Evolutionary conservation across 805 yeast genomes (phyloP).

Genomic region (Zygosaccharomyces rouxii): DNA sequence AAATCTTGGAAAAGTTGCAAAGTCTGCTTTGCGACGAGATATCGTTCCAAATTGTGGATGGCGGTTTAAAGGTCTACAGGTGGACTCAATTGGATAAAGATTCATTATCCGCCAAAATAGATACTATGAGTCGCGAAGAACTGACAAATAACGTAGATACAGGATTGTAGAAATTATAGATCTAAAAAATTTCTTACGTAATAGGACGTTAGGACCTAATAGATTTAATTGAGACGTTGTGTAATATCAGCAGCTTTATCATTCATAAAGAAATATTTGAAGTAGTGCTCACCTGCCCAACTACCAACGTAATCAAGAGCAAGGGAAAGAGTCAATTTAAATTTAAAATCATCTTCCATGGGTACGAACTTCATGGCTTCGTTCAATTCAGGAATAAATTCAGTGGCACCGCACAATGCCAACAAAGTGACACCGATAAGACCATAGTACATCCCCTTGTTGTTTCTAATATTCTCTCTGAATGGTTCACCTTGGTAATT

Average conservation of each 20-base stretch:
- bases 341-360: slow-evolving; percentile 69
- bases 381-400: slow-evolving; percentile 89
- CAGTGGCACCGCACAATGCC: slow-evolving; percentile 89
- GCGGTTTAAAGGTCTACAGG: slow-evolving; percentile 29
- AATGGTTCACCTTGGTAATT: slow-evolving; percentile 97
- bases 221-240: slow-evolving; percentile 9
- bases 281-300: slow-evolving; percentile 71
- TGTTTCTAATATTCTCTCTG: slow-evolving; percentile 82
- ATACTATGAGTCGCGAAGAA: neutral
- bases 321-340: slow-evolving; percentile 69
- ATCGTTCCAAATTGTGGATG: slow-evolving; percentile 22
- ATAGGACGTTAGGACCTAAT: neutral
- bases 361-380: slow-evolving; percentile 89
- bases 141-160: slow-evolving; percentile 4
- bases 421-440: slow-evolving; percentile 83
- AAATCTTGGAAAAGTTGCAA: slow-evolving; percentile 24
- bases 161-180: slow-evolving; percentile 1
- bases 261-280: slow-evolving; percentile 85
- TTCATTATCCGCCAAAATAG: slow-evolving; percentile 8
- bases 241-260: slow-evolving; percentile 92
- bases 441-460: slow-evolving; percentile 96
- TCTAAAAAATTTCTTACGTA: neutral
- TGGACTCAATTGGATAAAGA: slow-evolving; percentile 26
- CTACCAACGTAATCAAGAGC: slow-evolving; percentile 71
- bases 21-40: slow-evolving; percentile 16